These are phyloP conservation scores for Scutellaria barbata DNA, from an alignment of 257 asterid genomes.

Conservation along the genomic window DNA sequence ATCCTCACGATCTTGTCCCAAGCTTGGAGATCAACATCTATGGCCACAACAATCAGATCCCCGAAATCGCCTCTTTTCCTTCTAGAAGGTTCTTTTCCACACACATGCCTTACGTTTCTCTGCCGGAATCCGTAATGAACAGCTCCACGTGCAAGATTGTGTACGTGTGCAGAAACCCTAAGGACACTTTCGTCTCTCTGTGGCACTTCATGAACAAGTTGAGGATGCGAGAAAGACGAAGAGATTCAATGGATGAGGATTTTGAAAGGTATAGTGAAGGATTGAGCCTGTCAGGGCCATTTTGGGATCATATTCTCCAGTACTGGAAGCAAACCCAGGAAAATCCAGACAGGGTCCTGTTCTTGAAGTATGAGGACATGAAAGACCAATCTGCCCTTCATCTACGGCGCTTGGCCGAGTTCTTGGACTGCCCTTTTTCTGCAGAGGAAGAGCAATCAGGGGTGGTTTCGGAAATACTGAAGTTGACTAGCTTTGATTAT, in stretches of 20 bases:
- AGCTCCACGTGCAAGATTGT: constrained; percentile 37
- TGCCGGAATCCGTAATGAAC: constrained; percentile 30
- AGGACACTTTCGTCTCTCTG: constrained; percentile 48
- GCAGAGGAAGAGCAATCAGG: constrained; percentile 37
- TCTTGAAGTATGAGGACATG: constrained; percentile 46
- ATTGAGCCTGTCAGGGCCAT: constrained; percentile 41
- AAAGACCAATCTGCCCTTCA: constrained; percentile 34
- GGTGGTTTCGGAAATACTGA: constrained; percentile 26
- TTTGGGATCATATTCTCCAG: constrained; percentile 44
- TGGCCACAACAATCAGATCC: constrained; percentile 23
- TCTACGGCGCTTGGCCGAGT: constrained; percentile 38
- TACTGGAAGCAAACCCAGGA: constrained; percentile 41
- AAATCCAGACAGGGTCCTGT: constrained; percentile 25
- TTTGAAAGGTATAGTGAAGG: constrained; percentile 43
- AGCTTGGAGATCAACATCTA: constrained; percentile 13
- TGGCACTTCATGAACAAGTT: constrained; percentile 46
- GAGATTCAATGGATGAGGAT: constrained; percentile 4
- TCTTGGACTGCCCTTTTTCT: constrained; percentile 39
- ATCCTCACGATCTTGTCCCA: constrained; percentile 24
- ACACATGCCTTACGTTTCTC: constrained; percentile 35
- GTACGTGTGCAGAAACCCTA: constrained; percentile 47
- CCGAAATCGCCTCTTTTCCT: constrained; percentile 26
- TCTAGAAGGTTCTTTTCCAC: constrained; percentile 41
- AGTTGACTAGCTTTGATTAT: constrained; percentile 40
- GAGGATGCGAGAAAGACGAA: constrained; percentile 22